Base-by-base conservation (phyloP, 129 eudicot species). In the Deinandra increscens region DNA sequence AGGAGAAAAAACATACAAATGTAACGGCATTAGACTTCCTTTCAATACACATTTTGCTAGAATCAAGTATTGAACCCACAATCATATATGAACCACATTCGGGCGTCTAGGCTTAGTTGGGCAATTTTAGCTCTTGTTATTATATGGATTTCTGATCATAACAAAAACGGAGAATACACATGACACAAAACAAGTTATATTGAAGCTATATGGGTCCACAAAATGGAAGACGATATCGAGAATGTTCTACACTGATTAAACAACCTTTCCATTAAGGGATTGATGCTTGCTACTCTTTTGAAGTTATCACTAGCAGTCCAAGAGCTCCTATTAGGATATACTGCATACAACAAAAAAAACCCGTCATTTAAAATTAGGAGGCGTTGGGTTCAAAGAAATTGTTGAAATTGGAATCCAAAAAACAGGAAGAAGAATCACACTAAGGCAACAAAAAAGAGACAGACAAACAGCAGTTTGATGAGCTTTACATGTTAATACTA, bases 221-320 rank as follows among this genome's bases (percentile, higher is more conserved):
- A 36, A 46, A 58, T 62, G 18, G 41, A 49, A 43, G 49, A 50
- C 18, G 33, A 34, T 19, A 53, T 10, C 3, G 53, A 37, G 60
- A 75, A 15, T 75, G 69, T 70, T 75, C 63, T 75, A 75, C 80
- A 75, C 29, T 46, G 37, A 62, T 46, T n/a, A 15, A 22, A 75
- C 64, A 34, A 45, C 53, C 75, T 45, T 46, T 37, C 63, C 56
- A 20, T 46, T 46, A 61, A 33, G 42, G 55, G 55, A 41, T 60
- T 43, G 38, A 58, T 33, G 36, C 41, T 31, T 62, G 41, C 78
- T 80, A 87, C 64, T 88, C 95, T 75, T 88, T 85, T 26, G 91
- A 88, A 49, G 95, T 88, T 60, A 88, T 85, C 26, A 88, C 95
- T 66, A 82, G 86, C 85, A 88, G 63, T 43, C 91, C 91, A 66